Conservation (phyloP, 805 yeast genomes). For the Saccharomycopsis olivae region DNA sequence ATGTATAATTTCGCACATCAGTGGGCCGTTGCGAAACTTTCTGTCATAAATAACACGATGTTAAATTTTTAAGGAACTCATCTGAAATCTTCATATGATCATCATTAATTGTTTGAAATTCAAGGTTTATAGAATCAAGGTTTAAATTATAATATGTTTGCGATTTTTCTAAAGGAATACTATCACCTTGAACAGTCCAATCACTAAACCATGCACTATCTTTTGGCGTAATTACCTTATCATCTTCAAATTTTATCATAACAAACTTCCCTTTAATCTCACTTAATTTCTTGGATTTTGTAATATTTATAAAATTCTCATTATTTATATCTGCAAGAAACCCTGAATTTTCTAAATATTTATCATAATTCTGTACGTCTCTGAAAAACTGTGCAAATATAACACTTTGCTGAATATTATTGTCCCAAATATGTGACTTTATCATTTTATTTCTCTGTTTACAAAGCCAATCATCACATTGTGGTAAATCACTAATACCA, state of each 20-base stretch:
- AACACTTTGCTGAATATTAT: conserved; percentile 42
- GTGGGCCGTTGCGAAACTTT: neutral
- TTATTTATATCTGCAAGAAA: conserved; percentile 62
- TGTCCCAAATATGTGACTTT: conserved; percentile 50
- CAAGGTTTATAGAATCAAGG: conserved; percentile 35
- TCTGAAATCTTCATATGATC: conserved; percentile 55
- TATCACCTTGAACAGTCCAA: conserved; percentile 26
- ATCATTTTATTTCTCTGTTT: conserved; percentile 60
- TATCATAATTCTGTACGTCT: conserved; percentile 41
- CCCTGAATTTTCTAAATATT: conserved; percentile 43
- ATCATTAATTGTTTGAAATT: conserved; percentile 41
- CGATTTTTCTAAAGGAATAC: conserved; percentile 39
- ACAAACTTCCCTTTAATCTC: conserved; percentile 40
- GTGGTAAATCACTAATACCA: conserved; percentile 56
- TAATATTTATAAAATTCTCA: conserved; percentile 37
- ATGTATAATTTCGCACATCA: neutral
- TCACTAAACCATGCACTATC: conserved; percentile 54
- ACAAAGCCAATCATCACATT: conserved; percentile 77
- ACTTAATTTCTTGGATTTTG: conserved; percentile 31
- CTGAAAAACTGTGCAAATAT: conserved; percentile 74
- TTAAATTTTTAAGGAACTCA: neutral
- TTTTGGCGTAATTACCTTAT: conserved; percentile 62
- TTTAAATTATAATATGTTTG: conserved; percentile 40
- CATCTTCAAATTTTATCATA: conserved; percentile 47
- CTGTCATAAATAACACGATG: neutral